Evolutionary conservation across 345 rosid genomes (phyloP), one percentile per base, ranked within the genome.

Genomic region (Psidium friedrichsthalianum): DNA sequence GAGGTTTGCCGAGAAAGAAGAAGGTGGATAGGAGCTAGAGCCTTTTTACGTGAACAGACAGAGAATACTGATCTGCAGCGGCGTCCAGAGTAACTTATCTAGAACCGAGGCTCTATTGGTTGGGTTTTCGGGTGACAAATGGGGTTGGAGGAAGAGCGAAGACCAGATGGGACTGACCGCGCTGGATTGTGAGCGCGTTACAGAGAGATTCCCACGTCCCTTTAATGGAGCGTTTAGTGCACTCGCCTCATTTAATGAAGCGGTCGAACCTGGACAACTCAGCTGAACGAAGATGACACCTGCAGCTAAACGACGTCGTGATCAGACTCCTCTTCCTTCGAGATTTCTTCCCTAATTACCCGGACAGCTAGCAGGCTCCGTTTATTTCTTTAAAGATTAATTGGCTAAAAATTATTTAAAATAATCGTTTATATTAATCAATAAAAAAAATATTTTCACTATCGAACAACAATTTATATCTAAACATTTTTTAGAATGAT

Each of bases 141-240:
- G n/a, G n/a, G 6, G 51, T 61, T 3, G 15, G 22, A 76, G 13
- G 56, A 78, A 9, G 44, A 42, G 6, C 24, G 15, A 9, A 0
- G n/a, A 22, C 16, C 18, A 6, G 18, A 49, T 87, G 86, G 12
- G 51, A 25, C 22, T 51, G 51, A 52, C 51, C 64, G 83, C 80
- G 29, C 51, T 58, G 13, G 89, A 87, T 55, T 6, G 21, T 6
- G 3, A 25, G 78, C 27, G 78, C 78, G 8, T 24, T 82, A 29
- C 47, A 49, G 52, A 49, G 86, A 61, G 56, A 51, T 44, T 32
- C 82, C 82, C 90, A 85, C 85, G 84, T 82, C 20, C 61, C 54
- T 13, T 51, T 4, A 51, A 69, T 69, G 53, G 85, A 84, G 84
- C 85, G 87, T 85, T 42, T 64, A 29, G 29, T 55, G 47, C 86